phyloP scores from a whole-genome alignment of 2,329 filamentous ascomycete genomes.

The Zymoseptoria brevis region DNA sequence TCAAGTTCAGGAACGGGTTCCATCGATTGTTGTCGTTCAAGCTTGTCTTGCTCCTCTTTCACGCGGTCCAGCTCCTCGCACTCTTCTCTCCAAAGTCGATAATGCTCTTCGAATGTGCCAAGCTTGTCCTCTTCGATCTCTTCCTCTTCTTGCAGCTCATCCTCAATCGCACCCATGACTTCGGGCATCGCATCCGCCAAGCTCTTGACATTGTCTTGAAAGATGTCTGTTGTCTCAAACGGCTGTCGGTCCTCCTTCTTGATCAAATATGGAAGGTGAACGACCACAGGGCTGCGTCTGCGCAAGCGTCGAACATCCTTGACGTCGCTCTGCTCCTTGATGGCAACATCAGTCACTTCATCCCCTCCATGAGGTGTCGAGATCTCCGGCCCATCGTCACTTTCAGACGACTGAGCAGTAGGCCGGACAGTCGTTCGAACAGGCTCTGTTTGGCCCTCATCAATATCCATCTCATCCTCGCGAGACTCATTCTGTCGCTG shows the following conservation, averaged over 20 bases:
- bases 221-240: conserved; percentile 34
- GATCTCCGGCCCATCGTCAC: conserved; percentile 25
- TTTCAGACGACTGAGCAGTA: conserved; percentile 21
- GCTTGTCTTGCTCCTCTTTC: conserved; percentile 32
- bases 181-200: conserved; percentile 29
- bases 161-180: conserved; percentile 26
- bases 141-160: conserved; percentile 22
- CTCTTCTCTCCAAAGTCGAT: conserved; percentile 35
- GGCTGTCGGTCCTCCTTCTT: conserved; percentile 28
- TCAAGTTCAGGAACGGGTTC: conserved; percentile 41
- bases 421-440: conserved; percentile 7
- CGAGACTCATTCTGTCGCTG: conserved; percentile 18
- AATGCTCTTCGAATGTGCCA: conserved; percentile 31
- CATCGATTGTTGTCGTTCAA: conserved; percentile 28
- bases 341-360: conserved; percentile 16
- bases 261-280: conserved; percentile 38
- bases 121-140: conserved; percentile 24
- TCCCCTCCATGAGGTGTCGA: conserved; percentile 27
- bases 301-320: conserved; percentile 14
- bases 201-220: conserved; percentile 31
- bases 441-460: conserved; percentile 7
- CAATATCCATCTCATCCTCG: conserved; percentile 22
- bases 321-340: conserved; percentile 19
- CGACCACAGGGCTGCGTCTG: conserved; percentile 35
- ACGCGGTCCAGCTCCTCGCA: conserved; percentile 36